A percentile compares a stretch with the other conserved stretches of the same genome.
These are phyloP conservation scores for Aspergillus olivimuriae DNA, from an alignment of 495 filamentous ascomycete genomes.

Conservation along the genomic window DNA sequence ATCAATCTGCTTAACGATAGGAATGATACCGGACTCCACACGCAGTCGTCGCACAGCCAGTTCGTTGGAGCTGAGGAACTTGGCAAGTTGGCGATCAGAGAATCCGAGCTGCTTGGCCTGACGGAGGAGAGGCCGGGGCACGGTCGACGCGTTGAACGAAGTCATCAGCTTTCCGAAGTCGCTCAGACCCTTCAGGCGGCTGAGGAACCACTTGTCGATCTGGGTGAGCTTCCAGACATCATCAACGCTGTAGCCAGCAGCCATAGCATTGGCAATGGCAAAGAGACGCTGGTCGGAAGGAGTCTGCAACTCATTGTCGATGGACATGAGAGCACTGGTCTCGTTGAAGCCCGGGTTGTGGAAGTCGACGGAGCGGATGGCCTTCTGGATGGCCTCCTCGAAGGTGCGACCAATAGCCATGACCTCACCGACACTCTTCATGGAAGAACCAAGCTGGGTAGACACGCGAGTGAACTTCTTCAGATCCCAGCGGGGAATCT, in stretches of 20 bases:
- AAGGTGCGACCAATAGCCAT: slow-evolving; percentile 98
- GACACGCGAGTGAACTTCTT: slow-evolving; percentile 98
- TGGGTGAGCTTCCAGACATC: slow-evolving; percentile 97
- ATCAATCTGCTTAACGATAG: slow-evolving; percentile 95
- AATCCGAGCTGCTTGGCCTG: slow-evolving; percentile 92
- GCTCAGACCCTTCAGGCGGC: slow-evolving; percentile 80
- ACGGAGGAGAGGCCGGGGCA: slow-evolving; percentile 58
- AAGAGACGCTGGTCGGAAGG: slow-evolving; percentile 97
- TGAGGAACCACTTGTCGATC: slow-evolving; percentile 84
- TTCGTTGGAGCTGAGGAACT: slow-evolving; percentile 90
- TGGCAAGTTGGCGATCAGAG: slow-evolving; percentile 86
- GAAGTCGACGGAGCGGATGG: slow-evolving; percentile 90
- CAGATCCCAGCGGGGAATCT: slow-evolving; percentile 97
- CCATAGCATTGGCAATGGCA: slow-evolving; percentile 97
- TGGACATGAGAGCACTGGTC: slow-evolving; percentile 87
- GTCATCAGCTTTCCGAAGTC: slow-evolving; percentile 78
- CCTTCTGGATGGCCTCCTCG: slow-evolving; percentile 98
- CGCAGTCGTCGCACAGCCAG: slow-evolving; percentile 76
- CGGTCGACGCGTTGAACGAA: slow-evolving; percentile 60
- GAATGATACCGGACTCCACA: slow-evolving; percentile 76
- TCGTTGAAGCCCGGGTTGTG: slow-evolving; percentile 94
- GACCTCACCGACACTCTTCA: slow-evolving; percentile 99
- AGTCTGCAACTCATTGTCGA: slow-evolving; percentile 91
- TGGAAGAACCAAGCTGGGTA: slow-evolving; percentile 89
- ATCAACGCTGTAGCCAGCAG: slow-evolving; percentile 83